These are phyloP conservation scores for Microsporum audouinii DNA, from an alignment of 2,329 filamentous ascomycete species.

Conservation along the genomic window DNA sequence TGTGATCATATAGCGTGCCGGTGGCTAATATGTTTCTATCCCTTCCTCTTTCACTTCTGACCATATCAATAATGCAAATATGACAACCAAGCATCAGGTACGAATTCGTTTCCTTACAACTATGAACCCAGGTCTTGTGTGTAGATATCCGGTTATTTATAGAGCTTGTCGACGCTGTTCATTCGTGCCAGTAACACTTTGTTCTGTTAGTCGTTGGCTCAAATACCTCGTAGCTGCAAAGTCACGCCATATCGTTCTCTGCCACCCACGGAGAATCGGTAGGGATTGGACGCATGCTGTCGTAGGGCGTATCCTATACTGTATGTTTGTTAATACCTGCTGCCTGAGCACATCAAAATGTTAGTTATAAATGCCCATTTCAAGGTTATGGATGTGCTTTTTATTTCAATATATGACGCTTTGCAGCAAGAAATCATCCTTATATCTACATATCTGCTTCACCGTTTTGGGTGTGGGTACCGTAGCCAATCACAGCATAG, in stretches of 20 bases:
- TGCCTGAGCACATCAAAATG: not conserved
- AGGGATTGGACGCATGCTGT: not conserved
- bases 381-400: too few relatives aligned
- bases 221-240: too few relatives aligned
- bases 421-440: not conserved
- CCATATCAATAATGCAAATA: constrained; percentile 4
- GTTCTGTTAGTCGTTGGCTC: not conserved
- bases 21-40: constrained; percentile 1
- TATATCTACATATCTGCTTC: not conserved
- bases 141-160: not conserved
- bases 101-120: not conserved
- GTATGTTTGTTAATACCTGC: not conserved
- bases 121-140: not conserved
- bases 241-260: not conserved
- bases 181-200: not conserved
- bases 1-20: constrained; percentile 3
- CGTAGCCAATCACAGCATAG: not conserved
- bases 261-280: not conserved
- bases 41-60: not conserved
- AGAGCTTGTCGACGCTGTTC: not conserved
- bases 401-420: too few relatives aligned
- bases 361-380: too few relatives aligned
- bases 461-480: not conserved
- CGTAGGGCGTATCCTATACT: not conserved
- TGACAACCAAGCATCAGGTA: not conserved